A percentile compares a stretch with the other conserved stretches of the same genome.
phyloP scores from a whole-genome alignment of 2,329 filamentous ascomycete species.

The Exophiala spinifera region DNA sequence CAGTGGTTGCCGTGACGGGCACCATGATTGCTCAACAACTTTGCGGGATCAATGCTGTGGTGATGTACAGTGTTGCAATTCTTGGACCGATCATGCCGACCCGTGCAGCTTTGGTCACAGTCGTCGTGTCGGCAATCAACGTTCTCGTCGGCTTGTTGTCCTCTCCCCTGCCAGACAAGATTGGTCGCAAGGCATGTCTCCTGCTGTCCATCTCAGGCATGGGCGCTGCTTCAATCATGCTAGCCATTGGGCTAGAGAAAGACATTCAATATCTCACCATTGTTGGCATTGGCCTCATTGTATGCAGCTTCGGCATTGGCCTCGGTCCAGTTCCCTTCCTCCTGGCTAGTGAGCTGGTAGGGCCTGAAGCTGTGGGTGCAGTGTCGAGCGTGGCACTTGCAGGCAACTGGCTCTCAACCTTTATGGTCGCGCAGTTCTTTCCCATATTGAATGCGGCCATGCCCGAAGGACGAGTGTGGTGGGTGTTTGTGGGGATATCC shows the following conservation, averaged over 20 bases:
- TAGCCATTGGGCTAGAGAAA: constrained; percentile 76
- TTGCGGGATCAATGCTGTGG: constrained; percentile 91
- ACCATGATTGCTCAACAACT: constrained; percentile 93
- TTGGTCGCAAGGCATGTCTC: constrained; percentile 83
- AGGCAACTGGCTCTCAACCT: constrained; percentile 86
- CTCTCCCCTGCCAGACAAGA: constrained; percentile 73
- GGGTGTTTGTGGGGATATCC: constrained; percentile 79
- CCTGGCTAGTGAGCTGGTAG: constrained; percentile 84
- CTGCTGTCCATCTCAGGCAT: constrained; percentile 81
- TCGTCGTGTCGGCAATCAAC: constrained; percentile 82
- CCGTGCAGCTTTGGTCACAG: constrained; percentile 78
- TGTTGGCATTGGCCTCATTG: constrained; percentile 76
- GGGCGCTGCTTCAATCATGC: constrained; percentile 69
- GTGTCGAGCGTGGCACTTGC: constrained; percentile 84
- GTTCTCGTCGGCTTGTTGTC: constrained; percentile 75
- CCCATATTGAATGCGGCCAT: constrained; percentile 76
- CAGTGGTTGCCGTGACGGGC: constrained; percentile 74
- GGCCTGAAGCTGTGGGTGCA: constrained; percentile 83
- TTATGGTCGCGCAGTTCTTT: constrained; percentile 92
- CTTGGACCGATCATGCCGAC: constrained; percentile 76
- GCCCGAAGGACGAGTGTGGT: constrained; percentile 80
- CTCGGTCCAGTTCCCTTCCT: constrained; percentile 94
- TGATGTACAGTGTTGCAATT: constrained; percentile 96
- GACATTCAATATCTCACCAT: constrained; percentile 72
- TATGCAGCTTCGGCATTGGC: constrained; percentile 83